Evolutionary conservation across 345 rosid genomes (phyloP), one percentile per base, ranked within the genome.

Genomic region (Angophora floribunda): DNA sequence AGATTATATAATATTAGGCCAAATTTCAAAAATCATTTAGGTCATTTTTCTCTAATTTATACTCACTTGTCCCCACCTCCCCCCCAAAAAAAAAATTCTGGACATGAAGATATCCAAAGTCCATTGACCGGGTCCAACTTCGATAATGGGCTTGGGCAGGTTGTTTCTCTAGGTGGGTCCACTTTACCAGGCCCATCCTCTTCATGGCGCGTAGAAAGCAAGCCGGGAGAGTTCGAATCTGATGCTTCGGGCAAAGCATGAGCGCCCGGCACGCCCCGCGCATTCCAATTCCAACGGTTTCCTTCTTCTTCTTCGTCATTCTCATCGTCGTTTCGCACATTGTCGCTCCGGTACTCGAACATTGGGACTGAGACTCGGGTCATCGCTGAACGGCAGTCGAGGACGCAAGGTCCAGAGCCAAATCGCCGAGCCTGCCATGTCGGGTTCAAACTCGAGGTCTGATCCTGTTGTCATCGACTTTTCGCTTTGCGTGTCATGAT

Each of bases 31-130:
- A 2, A 28, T 12, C 5, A 26, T 59, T 0, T 59, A 4, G 11
- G 5, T 59, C 0, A 13, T n/a, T 59, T 59, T 59, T 59, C 63
- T 57, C 63, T 9, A 57, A 22, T 57, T 51, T 57, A 22, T 57
- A 57, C 28, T 4, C n/a, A 24, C n/a, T 11, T 51, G 16, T 51
- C 0, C 0, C 0, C 13, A 2, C 12, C n/a, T 11, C 0, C 1
- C 2, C 6, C 59, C 26, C 7, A 55, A 55, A 55, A 8, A 3
- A 53, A 7, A 19, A 53, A 57, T 22, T 59, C 32, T 12, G 32
- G 67, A 28, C 15, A 61, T 14, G 28, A 2, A 59, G 67, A 61
- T 28, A 12, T 28, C 14, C 30, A 28, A 63, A 61, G 70, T 13
- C 70, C 70, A 61, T 8, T 6, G 70, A 63, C 70, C n/a, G 2